phyloP scores from a whole-genome alignment of 2,329 filamentous ascomycete genomes.

The Penicillium sp. region DNA sequence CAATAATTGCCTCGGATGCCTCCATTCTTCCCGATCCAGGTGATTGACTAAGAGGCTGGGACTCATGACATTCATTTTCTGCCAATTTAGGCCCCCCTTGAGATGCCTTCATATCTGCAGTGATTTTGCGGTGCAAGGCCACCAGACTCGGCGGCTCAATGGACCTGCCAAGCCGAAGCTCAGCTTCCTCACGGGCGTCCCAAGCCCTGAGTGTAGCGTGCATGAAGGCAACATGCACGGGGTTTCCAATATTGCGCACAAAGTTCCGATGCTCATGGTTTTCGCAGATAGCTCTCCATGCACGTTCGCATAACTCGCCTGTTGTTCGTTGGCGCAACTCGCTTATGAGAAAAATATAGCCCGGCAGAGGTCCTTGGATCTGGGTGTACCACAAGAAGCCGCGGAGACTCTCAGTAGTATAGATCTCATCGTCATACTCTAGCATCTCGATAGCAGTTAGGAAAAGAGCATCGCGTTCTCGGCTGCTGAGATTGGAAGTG shows the following conservation, averaged over 20 bases:
- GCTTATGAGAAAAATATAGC: conserved; percentile 55
- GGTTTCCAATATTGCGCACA: conserved; percentile 47
- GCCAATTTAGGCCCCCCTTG: neutral
- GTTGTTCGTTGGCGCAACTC: conserved; percentile 51
- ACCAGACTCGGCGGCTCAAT: conserved; percentile 6
- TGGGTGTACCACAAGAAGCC: conserved; percentile 57
- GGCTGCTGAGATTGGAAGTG: neutral
- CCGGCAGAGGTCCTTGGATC: conserved; percentile 51
- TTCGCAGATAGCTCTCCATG: conserved; percentile 54
- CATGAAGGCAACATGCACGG: conserved; percentile 40
- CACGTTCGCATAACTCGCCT: conserved; percentile 55
- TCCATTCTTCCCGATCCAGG: neutral
- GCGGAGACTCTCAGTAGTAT: conserved; percentile 48
- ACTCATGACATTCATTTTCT: neutral
- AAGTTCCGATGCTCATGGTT: conserved; percentile 52
- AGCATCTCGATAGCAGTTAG: conserved; percentile 50
- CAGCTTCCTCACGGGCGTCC: conserved; percentile 52
- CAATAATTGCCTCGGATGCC: neutral
- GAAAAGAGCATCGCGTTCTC: neutral
- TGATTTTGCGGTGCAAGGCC: neutral
- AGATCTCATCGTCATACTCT: conserved; percentile 56
- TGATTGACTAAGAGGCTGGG: neutral
- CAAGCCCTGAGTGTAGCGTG: conserved; percentile 59
- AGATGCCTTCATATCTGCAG: neutral
- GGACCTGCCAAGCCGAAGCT: conserved; percentile 42